Evolutionary conservation across 2,329 filamentous ascomycete genomes (phyloP), one percentile per base, ranked within the genome.

Genomic region (Penicillium psychrosexuale): DNA sequence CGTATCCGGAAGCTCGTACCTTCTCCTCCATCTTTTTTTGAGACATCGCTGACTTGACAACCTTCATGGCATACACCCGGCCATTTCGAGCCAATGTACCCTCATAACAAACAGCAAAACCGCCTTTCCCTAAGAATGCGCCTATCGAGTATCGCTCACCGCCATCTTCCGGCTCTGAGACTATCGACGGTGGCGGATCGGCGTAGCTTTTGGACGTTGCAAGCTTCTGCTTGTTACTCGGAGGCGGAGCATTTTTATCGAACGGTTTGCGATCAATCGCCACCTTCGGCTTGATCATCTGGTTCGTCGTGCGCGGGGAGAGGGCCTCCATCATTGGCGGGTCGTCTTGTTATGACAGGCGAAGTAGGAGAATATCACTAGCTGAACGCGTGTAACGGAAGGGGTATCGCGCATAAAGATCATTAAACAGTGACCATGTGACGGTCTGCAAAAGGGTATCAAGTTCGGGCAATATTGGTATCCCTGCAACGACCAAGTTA

Each of bases 1-100:
- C n/a, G 19, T n/a, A 24, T 17, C 7, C 8, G 19, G 5, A 9
- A 5, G 5, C 9, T 38, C 19, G 51, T 69, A 78, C 77, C 72
- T 80, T 80, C 56, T 80, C 78, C 53, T 76, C 75, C 77, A 80
- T 79, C 61, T 80, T 80, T 57, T 75, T 79, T 61, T 78, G 76
- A 4, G 69, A 68, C 72, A 80, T 80, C 44, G 78, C 72, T 8
- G 78, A 77, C 59, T 74, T 78, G 13, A 80, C 78, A 24, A 80
- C 76, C 60, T 80, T 80, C 70, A 80, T 74, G 7, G 78, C 78
- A 60, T 76, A 80, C 5, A 78, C 66, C 5, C 73, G 71, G n/a
- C 69, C 69, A 56, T 77, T 78, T 36, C 73, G 71, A 56, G 69
- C 61, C 46, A 78, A 62, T 38, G 70, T 72, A 3, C 77, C 78